These are phyloP conservation scores for Mycena leptocephala DNA, from an alignment of 768 basidiomycete species.

Conservation along the genomic window DNA sequence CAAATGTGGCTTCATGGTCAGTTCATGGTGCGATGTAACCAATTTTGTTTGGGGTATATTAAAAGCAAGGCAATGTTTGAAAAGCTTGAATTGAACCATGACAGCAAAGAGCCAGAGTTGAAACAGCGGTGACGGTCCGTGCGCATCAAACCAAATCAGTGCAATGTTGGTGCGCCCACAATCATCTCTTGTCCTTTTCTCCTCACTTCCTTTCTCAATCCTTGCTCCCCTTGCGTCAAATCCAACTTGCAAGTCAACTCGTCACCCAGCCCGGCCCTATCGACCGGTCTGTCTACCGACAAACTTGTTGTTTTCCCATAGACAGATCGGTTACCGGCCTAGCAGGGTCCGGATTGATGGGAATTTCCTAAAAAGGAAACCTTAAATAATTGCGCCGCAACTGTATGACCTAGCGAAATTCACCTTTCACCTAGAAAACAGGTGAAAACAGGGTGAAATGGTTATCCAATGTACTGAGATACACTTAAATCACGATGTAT, in stretches of 20 bases:
- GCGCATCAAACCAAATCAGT: background rate
- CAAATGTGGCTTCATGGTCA: background rate
- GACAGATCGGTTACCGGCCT: too few species aligned
- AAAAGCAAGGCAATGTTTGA: background rate
- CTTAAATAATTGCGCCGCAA: too few species aligned
- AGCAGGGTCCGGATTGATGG: too few species aligned
- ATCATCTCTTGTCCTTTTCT: background rate
- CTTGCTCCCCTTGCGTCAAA: background rate
- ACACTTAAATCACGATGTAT: too few species aligned
- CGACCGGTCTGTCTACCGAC: too few species aligned
- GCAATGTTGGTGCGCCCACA: slow-evolving; percentile 3
- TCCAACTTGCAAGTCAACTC: slow-evolving; percentile 1
- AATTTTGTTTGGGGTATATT: background rate
- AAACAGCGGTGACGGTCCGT: background rate
- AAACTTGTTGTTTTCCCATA: too few species aligned
- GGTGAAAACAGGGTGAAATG: too few species aligned
- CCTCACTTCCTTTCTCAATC: background rate
- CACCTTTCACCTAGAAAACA: too few species aligned
- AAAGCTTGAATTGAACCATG: background rate
- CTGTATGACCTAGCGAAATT: too few species aligned
- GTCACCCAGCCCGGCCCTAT: background rate
- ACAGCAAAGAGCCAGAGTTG: background rate
- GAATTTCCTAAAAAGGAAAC: too few species aligned
- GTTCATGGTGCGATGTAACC: background rate
- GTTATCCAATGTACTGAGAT: too few species aligned